Evolutionary conservation across 1,139 yeast species (phyloP).

Genomic region (Debaryomyces sp.): DNA sequence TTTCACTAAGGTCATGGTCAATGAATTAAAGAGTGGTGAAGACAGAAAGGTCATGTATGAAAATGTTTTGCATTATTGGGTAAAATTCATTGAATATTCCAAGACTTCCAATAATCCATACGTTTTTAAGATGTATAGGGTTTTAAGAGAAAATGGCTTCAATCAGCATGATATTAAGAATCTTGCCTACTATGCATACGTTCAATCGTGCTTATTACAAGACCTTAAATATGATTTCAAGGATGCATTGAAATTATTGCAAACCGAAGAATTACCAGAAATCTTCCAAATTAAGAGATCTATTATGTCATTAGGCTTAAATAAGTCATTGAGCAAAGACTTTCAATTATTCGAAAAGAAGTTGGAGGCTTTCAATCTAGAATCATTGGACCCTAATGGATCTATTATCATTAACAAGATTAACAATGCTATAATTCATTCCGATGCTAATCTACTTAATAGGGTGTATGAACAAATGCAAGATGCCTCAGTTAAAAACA

Average conservation of each 20-base stretch:
- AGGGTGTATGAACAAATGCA: slow-evolving; percentile 28
- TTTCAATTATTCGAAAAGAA: slow-evolving; percentile 16
- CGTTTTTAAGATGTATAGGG: slow-evolving; percentile 13
- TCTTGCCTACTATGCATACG: slow-evolving; percentile 39
- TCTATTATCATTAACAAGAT: slow-evolving; percentile 24
- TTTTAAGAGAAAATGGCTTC: slow-evolving; percentile 14
- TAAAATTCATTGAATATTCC: slow-evolving; percentile 33
- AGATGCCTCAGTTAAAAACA: slow-evolving; percentile 25
- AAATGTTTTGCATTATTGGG: slow-evolving; percentile 36
- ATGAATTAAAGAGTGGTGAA: slow-evolving; percentile 18
- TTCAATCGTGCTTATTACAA: slow-evolving; percentile 30
- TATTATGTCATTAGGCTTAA: slow-evolving; percentile 12
- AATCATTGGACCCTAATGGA: slow-evolving; percentile 41
- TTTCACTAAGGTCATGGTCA: slow-evolving; percentile 29
- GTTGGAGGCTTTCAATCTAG: slow-evolving; percentile 15
- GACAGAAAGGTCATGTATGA: slow-evolving; percentile 20
- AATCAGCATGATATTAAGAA: slow-evolving; percentile 16
- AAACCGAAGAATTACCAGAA: slow-evolving; percentile 29
- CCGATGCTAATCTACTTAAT: slow-evolving; percentile 24
- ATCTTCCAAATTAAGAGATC: slow-evolving; percentile 22
- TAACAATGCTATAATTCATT: slow-evolving; percentile 21
- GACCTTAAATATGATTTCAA: slow-evolving; percentile 24
- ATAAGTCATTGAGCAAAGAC: slow-evolving; percentile 13
- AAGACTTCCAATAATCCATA: slow-evolving; percentile 15
- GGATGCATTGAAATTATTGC: slow-evolving; percentile 34